phyloP scores from a whole-genome alignment of 441 rosid species.

The Adansonia rubrostipa region DNA sequence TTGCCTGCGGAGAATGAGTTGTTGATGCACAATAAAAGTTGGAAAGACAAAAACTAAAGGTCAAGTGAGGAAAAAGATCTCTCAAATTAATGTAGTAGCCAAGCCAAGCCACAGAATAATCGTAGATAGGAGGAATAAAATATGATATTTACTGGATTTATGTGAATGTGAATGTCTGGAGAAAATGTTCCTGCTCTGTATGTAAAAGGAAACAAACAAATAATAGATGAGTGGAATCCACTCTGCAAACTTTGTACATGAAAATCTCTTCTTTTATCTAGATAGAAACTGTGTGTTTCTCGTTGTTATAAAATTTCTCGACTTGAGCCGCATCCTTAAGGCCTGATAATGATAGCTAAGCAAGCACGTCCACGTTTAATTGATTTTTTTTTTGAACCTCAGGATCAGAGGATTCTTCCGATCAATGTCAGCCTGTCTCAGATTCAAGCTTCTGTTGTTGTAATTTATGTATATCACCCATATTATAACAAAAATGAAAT shows the following conservation, averaged over 20 bases:
- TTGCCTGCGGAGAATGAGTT: background rate
- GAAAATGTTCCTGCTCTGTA: background rate
- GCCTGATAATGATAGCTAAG: too few relatives aligned
- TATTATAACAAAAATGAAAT: too few relatives aligned
- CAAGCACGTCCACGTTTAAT: too few relatives aligned
- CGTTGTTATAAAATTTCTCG: background rate
- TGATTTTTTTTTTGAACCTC: too few relatives aligned
- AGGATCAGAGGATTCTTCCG: too few relatives aligned
- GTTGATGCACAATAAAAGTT: background rate
- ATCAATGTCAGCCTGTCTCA: too few relatives aligned
- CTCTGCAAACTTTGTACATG: conserved; percentile 2
- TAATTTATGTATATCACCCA: too few relatives aligned
- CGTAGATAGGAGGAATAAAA: background rate
- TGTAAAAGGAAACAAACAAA: background rate
- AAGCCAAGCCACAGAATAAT: background rate
- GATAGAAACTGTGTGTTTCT: background rate
- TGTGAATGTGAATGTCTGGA: background rate
- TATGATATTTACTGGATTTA: background rate
- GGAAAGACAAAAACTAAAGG: background rate
- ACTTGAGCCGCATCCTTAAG: background rate
- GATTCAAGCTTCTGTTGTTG: too few relatives aligned
- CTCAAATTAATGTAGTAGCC: background rate
- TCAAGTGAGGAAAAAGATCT: background rate
- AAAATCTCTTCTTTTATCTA: background rate
- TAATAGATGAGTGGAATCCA: background rate